A percentile compares a stretch with the other conserved stretches of the same genome.
Conservation (phyloP, 176 grass and related monocot species). For the Pontederia crassipes region DNA sequence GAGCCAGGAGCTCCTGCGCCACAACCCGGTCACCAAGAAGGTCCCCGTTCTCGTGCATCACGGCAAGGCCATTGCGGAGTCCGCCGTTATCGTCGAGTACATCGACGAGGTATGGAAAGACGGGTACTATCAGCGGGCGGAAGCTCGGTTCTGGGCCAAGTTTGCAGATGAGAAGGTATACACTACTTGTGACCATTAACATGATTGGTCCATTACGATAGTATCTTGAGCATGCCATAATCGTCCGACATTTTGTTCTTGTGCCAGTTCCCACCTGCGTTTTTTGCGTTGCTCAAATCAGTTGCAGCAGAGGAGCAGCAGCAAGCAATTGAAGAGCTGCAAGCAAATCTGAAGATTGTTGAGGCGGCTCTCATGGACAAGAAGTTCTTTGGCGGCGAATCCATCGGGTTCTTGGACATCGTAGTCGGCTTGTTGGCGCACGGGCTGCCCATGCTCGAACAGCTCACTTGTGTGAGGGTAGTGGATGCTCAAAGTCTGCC, state of each 20-base stretch:
- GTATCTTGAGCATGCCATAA: not conserved
- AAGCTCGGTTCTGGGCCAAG: conserved; percentile 50
- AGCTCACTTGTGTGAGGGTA: conserved; percentile 9
- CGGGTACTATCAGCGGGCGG: conserved; percentile 29
- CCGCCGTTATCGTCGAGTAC: conserved; percentile 36
- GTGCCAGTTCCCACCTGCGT: not conserved
- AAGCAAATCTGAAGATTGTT: conserved; percentile 31
- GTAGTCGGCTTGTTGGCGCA: conserved; percentile 35
- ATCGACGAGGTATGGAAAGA: conserved; percentile 46
- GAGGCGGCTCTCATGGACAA: conserved; percentile 36
- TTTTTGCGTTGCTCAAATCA: conserved; percentile 20
- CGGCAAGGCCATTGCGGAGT: conserved; percentile 27
- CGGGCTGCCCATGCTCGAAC: conserved; percentile 37
- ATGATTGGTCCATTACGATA: too few relatives aligned
- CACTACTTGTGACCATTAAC: too few relatives aligned
- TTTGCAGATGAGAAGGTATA: conserved; percentile 48
- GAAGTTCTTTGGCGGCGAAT: conserved; percentile 47
- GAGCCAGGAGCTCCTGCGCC: conserved; percentile 39
- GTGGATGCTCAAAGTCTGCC: conserved; percentile 36
- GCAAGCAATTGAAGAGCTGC: conserved; percentile 31
- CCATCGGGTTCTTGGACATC: conserved; percentile 41
- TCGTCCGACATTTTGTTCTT: not conserved
- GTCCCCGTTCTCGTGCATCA: conserved; percentile 50
- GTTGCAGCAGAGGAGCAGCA: conserved; percentile 22
- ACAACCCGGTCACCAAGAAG: conserved; percentile 57